These are phyloP conservation scores for Annona cherimola DNA, from an alignment of 164 flowering plant genomes.

Conservation along the genomic window DNA sequence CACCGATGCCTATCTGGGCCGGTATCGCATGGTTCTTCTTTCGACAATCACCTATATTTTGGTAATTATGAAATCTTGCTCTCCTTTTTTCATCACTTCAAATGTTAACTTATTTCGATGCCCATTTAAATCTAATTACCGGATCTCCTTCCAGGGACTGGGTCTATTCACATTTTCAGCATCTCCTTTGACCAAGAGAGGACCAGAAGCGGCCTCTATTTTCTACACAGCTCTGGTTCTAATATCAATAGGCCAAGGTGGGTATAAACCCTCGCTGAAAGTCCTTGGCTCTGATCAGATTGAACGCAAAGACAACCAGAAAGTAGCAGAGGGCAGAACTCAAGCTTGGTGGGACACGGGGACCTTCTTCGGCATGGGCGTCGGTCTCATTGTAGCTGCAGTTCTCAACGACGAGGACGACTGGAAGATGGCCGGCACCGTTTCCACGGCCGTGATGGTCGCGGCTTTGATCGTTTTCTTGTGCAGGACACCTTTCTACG, in stretches of 20 bases:
- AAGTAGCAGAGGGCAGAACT: neutral
- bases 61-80: neutral
- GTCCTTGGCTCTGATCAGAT: constrained; percentile 17
- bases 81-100: neutral
- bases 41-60: neutral
- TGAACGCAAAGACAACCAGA: neutral
- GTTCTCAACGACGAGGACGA: neutral
- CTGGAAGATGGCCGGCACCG: constrained; percentile 13
- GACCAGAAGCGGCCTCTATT: neutral
- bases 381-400: constrained; percentile 13
- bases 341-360: constrained; percentile 19
- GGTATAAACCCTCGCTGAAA: constrained; percentile 7
- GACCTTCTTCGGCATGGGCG: constrained; percentile 6
- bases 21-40: neutral
- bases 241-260: constrained; percentile 20
- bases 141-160: constrained; percentile 6
- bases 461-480: constrained; percentile 6
- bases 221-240: constrained; percentile 13
- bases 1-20: neutral
- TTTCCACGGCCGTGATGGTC: constrained; percentile 1
- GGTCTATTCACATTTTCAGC: neutral
- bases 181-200: neutral
- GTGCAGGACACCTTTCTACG: neutral
- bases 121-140: no score
- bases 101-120: no score